Evolutionary conservation across 73 alveolate species (phyloP).

Genomic region (Tetrahymena thermophila): DNA sequence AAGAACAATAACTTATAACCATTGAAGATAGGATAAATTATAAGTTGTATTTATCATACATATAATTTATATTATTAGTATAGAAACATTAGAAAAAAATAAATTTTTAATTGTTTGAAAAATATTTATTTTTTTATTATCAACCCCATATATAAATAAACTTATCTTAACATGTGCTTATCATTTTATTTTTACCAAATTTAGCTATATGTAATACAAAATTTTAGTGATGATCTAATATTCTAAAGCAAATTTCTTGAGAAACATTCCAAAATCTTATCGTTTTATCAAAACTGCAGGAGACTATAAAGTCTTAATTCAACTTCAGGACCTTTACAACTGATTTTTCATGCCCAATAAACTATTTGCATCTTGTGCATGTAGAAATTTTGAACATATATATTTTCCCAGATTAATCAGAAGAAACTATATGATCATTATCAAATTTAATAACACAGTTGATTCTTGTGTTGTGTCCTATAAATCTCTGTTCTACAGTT

Average conservation of each 20-base stretch:
- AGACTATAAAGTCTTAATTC: background rate
- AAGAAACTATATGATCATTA: background rate
- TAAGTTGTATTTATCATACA: no score
- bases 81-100: no score
- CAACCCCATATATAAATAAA: background rate
- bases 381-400: background rate
- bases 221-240: background rate
- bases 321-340: background rate
- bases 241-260: background rate
- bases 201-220: background rate
- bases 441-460: background rate
- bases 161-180: background rate
- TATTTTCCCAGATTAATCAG: background rate
- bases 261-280: background rate
- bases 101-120: background rate
- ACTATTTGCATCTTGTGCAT: background rate
- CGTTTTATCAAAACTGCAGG: background rate
- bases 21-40: no score
- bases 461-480: background rate
- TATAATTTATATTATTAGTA: no score
- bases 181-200: background rate
- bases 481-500: background rate
- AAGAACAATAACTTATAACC: no score
- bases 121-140: background rate
- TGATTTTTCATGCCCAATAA: background rate